Base-by-base conservation (phyloP, 2,329 filamentous ascomycete species). In the Rhexocercosporidium sp. region DNA sequence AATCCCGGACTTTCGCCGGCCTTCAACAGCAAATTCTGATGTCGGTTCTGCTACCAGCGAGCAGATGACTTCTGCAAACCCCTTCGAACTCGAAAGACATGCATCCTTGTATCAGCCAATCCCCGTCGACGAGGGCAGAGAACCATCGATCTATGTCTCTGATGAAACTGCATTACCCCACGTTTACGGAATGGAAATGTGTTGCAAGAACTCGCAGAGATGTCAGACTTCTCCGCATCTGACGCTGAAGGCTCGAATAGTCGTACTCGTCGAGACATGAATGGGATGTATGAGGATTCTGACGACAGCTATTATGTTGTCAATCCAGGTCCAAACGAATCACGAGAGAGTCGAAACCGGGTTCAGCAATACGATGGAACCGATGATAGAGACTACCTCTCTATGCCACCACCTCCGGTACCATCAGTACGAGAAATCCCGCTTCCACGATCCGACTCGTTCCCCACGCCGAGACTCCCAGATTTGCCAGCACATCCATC, bases 81-180 rank as follows among this genome's bases (percentile, higher is more conserved):
- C 88, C 0, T 90, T 90, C 66, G 86, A 89, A 64, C 80, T 90
- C 3, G 88, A 90, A 75, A 83, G 85, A n/a, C 87, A 89, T 71
- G 81, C 86, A 1, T 88, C 86, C 0, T 78, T 88, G 1, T 87
- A 88, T 69, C 79, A 75, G 56, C 73, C 80, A 49, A 39, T 79
- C 14, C 77, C 80, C 4, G 73, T 63, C 37, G 62, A 59, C 14
- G 56, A 59, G 41, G 65, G 56, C 20, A 63, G 68, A n/a, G 75
- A 77, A 25, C 72, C 75, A 31, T 71, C 74, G 3, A 87, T 89
- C 56, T 89, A 89, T 72, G 83, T 89, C 11, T 85, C 85, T 0
- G 87, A 89, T 68, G 86, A 88, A 67, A 86, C 84, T 8, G 81
- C 85, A 29, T 84, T 82, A 67, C 80, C 83, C 66, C 74, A 7